Evolutionary conservation across 148 eudicot genomes (phyloP), one percentile per base, ranked within the genome.

Genomic region (Tetragonia tetragonoides): DNA sequence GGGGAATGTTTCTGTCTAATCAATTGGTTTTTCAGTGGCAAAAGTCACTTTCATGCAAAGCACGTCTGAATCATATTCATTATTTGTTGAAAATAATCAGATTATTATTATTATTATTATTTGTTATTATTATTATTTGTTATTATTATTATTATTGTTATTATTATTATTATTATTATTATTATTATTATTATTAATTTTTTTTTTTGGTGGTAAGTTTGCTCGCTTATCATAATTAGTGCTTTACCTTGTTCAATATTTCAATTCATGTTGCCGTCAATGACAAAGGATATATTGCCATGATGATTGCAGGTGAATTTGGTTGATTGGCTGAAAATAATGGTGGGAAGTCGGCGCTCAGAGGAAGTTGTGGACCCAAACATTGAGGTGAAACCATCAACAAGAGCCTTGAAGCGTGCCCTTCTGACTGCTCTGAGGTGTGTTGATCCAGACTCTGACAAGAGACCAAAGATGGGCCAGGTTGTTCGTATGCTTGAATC

Each of bases 401-500:
- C 89, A 37, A 87, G 90, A 72, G 88, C 90, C 47, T 85, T 90
- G 37, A 90, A 90, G 79, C 82, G 93, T 38, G 87, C 88, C 51
- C 91, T 90, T 77, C 66, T 90, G 63, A 90, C 91, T 64, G 91
- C 90, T 64, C 80, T 90, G 61, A 86, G 93, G 83, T 90, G 91
- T 65, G 89, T 90, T 54, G 93, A 90, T 80, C 91, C 93, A 7
- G 91, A 90, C 75, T 87, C 88, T 12, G 88, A 88, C 46, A 90
- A 90, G 84, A 86, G 93, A 78, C 93, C 93, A 21, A 90, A 81
- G 75, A 90, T 90, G 93, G 69, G 91, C 80, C 93, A 90, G 77
- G 88, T 90, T 76, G 93, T 84, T 62, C 91, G 91, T 39, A 90
- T 90, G 93, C 91, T 90, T 77, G 93, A 90, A 78, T 86, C 93